Percentiles rank a stretch among this genome's conserved stretches.
These are phyloP conservation scores for Claviceps capensis DNA, from an alignment of 2,329 filamentous ascomycete species.

Conservation along the genomic window DNA sequence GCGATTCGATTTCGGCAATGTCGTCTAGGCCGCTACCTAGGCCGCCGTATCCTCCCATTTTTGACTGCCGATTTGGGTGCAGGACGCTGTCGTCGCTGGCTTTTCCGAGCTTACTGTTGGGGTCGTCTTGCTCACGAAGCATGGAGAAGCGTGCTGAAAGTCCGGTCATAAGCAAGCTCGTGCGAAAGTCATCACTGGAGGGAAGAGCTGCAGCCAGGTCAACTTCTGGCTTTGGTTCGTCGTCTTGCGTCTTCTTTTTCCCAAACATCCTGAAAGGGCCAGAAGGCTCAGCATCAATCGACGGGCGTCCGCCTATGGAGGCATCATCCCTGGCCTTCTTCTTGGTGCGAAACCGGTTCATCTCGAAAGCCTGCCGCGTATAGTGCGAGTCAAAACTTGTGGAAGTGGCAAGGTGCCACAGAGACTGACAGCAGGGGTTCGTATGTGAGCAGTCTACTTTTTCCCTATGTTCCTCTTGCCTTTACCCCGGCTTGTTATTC, in stretches of 20 bases:
- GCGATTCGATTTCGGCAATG: slow-evolving; percentile 82
- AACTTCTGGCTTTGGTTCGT: slow-evolving; percentile 50
- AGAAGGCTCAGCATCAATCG: slow-evolving; percentile 40
- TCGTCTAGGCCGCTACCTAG: slow-evolving; percentile 50
- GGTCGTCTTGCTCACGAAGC: slow-evolving; percentile 89
- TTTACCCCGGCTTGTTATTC: neutral
- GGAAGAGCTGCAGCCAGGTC: slow-evolving; percentile 66
- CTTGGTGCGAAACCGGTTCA: slow-evolving; percentile 68
- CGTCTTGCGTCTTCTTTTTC: slow-evolving; percentile 39
- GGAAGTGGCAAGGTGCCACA: neutral
- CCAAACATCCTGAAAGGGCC: slow-evolving; percentile 41
- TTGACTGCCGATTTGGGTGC: slow-evolving; percentile 67
- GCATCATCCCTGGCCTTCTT: slow-evolving; percentile 53
- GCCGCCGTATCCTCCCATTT: slow-evolving; percentile 55
- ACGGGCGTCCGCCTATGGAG: slow-evolving; percentile 30
- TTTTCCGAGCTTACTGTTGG: slow-evolving; percentile 77
- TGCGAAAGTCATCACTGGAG: slow-evolving; percentile 78
- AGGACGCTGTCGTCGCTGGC: slow-evolving; percentile 91
- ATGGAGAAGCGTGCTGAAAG: slow-evolving; percentile 93
- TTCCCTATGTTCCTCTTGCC: neutral
- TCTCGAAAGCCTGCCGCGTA: slow-evolving; percentile 4
- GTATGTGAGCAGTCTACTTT: neutral
- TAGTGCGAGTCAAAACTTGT: neutral
- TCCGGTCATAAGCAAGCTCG: slow-evolving; percentile 89
- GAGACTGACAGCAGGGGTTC: neutral